These are phyloP conservation scores for Debaryomyces castellii DNA, from an alignment of 805 yeast genomes.

Conservation along the genomic window DNA sequence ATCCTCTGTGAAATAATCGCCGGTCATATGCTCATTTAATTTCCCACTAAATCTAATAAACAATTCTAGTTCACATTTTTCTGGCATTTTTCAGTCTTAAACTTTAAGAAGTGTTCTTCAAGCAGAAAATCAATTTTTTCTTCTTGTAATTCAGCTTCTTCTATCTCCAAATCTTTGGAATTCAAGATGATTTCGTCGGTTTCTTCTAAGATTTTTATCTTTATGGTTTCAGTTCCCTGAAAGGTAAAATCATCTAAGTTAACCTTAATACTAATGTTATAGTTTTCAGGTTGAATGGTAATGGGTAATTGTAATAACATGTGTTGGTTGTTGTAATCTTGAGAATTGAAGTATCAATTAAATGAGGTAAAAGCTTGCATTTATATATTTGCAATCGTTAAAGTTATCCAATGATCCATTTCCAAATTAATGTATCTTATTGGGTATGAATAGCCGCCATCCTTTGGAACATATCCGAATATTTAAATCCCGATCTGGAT, in stretches of 20 bases:
- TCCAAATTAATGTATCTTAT: too few species aligned
- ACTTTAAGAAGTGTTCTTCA: slow-evolving; percentile 36
- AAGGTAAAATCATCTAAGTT: slow-evolving; percentile 50
- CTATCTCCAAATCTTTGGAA: slow-evolving; percentile 62
- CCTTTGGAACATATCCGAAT: too few species aligned
- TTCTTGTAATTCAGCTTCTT: slow-evolving; percentile 42
- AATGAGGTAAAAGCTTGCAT: too few species aligned
- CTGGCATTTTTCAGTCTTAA: slow-evolving; percentile 35
- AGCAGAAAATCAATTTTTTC: slow-evolving; percentile 18
- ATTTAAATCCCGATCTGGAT: too few species aligned
- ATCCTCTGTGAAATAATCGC: slow-evolving; percentile 73
- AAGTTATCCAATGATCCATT: too few species aligned
- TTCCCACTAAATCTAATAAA: slow-evolving; percentile 57
- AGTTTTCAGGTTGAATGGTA: too few species aligned
- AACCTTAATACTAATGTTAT: too few species aligned
- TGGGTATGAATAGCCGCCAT: too few species aligned
- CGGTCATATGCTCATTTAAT: slow-evolving; percentile 78
- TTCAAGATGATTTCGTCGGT: slow-evolving; percentile 54
- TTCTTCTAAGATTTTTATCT: slow-evolving; percentile 50
- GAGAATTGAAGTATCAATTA: too few species aligned
- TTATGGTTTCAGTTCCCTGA: slow-evolving; percentile 54
- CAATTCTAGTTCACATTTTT: slow-evolving; percentile 43
- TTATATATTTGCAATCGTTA: too few species aligned
- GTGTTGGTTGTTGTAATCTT: too few species aligned
- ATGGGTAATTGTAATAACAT: too few species aligned